These are phyloP conservation scores for Huiozyma naganishii DNA, from an alignment of 805 yeast species.

Conservation along the genomic window DNA sequence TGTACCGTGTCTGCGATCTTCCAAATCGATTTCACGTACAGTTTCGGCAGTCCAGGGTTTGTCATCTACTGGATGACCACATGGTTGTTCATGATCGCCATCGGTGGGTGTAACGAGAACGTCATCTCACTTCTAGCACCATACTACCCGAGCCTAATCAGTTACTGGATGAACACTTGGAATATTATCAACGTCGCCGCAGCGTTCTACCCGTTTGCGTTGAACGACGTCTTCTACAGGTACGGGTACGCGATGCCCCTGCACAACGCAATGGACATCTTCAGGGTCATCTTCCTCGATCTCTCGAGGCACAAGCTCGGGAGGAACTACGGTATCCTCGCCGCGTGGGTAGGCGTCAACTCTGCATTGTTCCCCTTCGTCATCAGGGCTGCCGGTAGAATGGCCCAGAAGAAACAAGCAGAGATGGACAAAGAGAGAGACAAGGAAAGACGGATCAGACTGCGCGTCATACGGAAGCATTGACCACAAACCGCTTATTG, in stretches of 20 bases:
- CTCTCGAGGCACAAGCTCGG: conserved; percentile 44
- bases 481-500: neutral
- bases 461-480: neutral
- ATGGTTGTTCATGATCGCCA: conserved; percentile 59
- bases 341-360: conserved; percentile 48
- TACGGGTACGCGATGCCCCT: conserved; percentile 62
- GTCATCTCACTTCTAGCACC: conserved; percentile 41
- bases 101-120: conserved; percentile 66
- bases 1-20: conserved; percentile 55
- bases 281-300: conserved; percentile 47
- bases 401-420: conserved; percentile 23
- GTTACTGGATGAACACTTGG: conserved; percentile 62
- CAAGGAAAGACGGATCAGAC: conserved; percentile 24
- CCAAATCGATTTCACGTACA: conserved; percentile 45
- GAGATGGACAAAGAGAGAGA: conserved; percentile 9
- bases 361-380: conserved; percentile 34
- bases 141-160: conserved; percentile 48
- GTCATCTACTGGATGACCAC: conserved; percentile 62
- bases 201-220: conserved; percentile 53
- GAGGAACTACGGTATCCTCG: conserved; percentile 46
- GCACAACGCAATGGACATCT: conserved; percentile 50
- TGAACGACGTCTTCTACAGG: conserved; percentile 43
- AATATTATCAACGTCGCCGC: conserved; percentile 60
- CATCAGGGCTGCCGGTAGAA: conserved; percentile 32
- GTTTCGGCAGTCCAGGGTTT: conserved; percentile 63